phyloP scores from a whole-genome alignment of 2,329 filamentous ascomycete genomes.

The Biscogniauxia sp. region DNA sequence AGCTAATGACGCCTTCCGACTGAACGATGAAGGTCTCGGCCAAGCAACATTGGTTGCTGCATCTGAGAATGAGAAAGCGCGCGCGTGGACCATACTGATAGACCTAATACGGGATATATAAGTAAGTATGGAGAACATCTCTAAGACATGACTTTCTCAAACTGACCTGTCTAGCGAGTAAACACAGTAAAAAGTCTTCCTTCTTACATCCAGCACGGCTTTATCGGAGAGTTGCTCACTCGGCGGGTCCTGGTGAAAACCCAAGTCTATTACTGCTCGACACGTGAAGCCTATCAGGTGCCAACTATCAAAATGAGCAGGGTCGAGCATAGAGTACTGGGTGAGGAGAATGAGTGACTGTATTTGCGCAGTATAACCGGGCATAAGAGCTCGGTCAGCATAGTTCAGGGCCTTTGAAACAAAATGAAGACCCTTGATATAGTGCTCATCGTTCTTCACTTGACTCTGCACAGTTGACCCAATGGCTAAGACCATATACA shows the following conservation, averaged over 20 bases:
- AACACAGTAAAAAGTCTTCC: constrained; percentile 85
- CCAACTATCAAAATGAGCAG: constrained; percentile 90
- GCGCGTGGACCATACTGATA: constrained; percentile 82
- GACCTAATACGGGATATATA: constrained; percentile 31
- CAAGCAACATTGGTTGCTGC: constrained; percentile 80
- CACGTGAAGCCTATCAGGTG: constrained; percentile 88
- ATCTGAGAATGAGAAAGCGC: constrained; percentile 91
- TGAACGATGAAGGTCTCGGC: constrained; percentile 52
- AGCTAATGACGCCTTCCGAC: constrained; percentile 41
- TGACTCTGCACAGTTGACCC: constrained; percentile 72
- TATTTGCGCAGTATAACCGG: constrained; percentile 80
- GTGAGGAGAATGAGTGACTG: constrained; percentile 84
- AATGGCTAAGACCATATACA: constrained; percentile 88
- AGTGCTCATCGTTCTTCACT: constrained; percentile 63
- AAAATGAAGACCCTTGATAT: constrained; percentile 54
- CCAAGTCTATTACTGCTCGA: constrained; percentile 82
- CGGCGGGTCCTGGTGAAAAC: constrained; percentile 88
- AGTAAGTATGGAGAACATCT: neutral
- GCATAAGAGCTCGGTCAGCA: constrained; percentile 79
- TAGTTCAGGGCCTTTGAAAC: constrained; percentile 67
- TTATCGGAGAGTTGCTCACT: constrained; percentile 66
- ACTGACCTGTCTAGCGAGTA: constrained; percentile 82
- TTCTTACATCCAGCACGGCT: constrained; percentile 69
- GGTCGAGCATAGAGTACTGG: constrained; percentile 87
- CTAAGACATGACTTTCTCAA: no score